A percentile compares a stretch with the other conserved stretches of the same genome.
phyloP scores from a whole-genome alignment of 2,329 filamentous ascomycete species.

The Sporothrix luriei region DNA sequence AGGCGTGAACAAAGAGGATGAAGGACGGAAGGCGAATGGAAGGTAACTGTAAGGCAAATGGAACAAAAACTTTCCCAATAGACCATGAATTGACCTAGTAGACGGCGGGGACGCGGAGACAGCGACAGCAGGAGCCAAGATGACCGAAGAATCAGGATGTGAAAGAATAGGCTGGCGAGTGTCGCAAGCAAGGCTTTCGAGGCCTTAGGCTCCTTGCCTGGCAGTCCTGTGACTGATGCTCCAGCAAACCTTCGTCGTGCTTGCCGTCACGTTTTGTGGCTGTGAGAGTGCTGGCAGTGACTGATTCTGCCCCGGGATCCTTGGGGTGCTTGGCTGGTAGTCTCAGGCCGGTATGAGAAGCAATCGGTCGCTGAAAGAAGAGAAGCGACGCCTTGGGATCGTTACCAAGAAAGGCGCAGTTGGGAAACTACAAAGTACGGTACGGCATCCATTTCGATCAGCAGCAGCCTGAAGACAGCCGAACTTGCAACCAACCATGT shows the following conservation, averaged over 20 bases:
- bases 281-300: conserved; percentile 4
- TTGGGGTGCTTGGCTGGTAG: neutral
- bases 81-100: neutral
- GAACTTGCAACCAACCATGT: neutral
- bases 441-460: too few species aligned
- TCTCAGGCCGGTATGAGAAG: too few species aligned
- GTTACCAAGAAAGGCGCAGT: too few species aligned
- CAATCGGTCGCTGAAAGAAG: too few species aligned
- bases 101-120: conserved; percentile 3
- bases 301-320: neutral
- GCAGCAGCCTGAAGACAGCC: too few species aligned
- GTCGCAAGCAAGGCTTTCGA: neutral
- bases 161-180: neutral
- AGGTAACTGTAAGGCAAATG: neutral
- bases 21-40: too few species aligned
- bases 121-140: neutral
- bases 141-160: neutral
- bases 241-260: conserved; percentile 11
- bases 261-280: conserved; percentile 23
- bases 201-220: neutral
- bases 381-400: too few species aligned
- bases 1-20: neutral
- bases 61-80: neutral
- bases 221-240: neutral
- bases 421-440: too few species aligned